These are phyloP conservation scores for Avena atlantica DNA, from an alignment of 176 grass and related monocot species.

Conservation along the genomic window DNA sequence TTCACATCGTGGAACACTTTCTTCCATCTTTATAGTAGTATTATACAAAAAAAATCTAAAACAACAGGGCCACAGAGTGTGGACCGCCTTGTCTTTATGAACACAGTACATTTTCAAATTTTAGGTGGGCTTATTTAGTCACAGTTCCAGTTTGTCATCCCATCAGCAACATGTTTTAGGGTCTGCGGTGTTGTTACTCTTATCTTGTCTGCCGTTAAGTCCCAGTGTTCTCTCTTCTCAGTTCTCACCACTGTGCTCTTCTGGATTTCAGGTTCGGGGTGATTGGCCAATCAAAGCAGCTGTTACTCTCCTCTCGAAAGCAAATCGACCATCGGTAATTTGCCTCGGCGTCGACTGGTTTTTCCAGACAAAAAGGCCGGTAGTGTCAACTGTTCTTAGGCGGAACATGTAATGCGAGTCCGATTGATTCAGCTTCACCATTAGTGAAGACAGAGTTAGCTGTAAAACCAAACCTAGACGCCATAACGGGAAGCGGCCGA, in stretches of 20 bases:
- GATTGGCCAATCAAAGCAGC: background rate
- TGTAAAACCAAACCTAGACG: background rate
- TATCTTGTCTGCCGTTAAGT: background rate
- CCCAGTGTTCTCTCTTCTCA: slow-evolving; percentile 15
- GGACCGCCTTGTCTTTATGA: background rate
- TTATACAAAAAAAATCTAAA: background rate
- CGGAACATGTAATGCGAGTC: background rate
- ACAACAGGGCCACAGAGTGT: background rate
- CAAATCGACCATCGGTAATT: too few relatives aligned
- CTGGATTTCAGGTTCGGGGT: slow-evolving; percentile 45
- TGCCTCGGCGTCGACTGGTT: too few relatives aligned
- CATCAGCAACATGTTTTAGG: background rate
- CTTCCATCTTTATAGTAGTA: background rate
- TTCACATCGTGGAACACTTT: background rate
- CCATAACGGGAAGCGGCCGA: background rate
- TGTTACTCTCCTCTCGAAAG: background rate
- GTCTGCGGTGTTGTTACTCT: background rate
- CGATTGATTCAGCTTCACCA: slow-evolving; percentile 27
- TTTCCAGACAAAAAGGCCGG: background rate
- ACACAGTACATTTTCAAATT: background rate
- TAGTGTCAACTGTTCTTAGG: background rate
- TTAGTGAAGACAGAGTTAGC: slow-evolving; percentile 38
- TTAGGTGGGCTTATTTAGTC: background rate
- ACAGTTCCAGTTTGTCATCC: background rate
- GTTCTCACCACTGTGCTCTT: background rate